phyloP scores from a whole-genome alignment of 2,329 filamentous ascomycete species.

The Coniochaeta hoffmannii region DNA sequence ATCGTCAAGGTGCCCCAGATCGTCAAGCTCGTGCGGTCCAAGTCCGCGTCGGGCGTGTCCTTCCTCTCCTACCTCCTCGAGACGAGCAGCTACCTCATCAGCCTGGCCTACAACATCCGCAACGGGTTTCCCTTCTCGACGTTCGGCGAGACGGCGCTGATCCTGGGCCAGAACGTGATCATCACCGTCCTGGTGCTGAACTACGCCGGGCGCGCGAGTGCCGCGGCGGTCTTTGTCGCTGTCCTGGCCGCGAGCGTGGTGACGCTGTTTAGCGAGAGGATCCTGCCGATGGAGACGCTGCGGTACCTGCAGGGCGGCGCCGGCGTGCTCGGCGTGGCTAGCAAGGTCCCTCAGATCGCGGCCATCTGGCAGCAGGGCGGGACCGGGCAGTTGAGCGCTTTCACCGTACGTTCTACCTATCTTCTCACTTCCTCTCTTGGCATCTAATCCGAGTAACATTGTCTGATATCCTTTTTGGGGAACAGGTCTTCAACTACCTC shows the following conservation, averaged over 20 bases:
- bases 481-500: conserved; percentile 95
- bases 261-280: conserved; percentile 58
- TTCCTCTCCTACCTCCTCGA: conserved; percentile 92
- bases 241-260: conserved; percentile 62
- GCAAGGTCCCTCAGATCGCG: conserved; percentile 89
- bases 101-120: conserved; percentile 85
- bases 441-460: neutral
- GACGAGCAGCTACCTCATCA: conserved; percentile 80
- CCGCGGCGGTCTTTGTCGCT: conserved; percentile 72
- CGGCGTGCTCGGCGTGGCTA: conserved; percentile 74
- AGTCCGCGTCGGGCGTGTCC: conserved; percentile 75
- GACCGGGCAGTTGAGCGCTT: conserved; percentile 93
- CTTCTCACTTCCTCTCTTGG: neutral
- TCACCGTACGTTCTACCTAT: conserved; percentile 62
- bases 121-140: conserved; percentile 94
- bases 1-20: conserved; percentile 98
- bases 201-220: conserved; percentile 61
- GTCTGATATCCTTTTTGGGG: too few species aligned
- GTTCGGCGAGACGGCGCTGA: conserved; percentile 89
- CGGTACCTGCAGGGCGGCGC: conserved; percentile 76
- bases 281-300: conserved; percentile 62
- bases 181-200: conserved; percentile 82
- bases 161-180: conserved; percentile 84
- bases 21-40: conserved; percentile 76
- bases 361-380: conserved; percentile 79